Percentiles rank a stretch among this genome's conserved stretches.
Evolutionary conservation across 176 grass and related monocot species (phyloP).

Genomic region (Paspalum notatum): DNA sequence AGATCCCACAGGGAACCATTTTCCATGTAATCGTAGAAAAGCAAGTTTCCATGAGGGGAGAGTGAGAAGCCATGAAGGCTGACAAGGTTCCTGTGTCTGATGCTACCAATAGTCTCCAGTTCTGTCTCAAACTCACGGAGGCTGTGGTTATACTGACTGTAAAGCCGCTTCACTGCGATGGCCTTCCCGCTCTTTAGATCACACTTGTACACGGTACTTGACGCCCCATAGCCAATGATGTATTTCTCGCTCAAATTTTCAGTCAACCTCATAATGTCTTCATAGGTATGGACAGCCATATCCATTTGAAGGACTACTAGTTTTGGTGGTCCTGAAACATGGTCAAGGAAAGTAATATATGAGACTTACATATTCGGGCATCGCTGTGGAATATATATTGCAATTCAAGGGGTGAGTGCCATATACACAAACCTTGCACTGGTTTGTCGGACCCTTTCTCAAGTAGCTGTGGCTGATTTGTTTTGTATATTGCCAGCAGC

Average conservation of each 20-base stretch:
- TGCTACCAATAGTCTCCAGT: conserved; percentile 82
- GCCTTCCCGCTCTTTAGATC: conserved; percentile 79
- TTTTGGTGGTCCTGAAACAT: conserved; percentile 83
- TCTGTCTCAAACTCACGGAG: conserved; percentile 92
- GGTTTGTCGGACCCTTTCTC: conserved; percentile 65
- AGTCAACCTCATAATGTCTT: conserved; percentile 94
- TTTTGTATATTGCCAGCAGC: conserved; percentile 80
- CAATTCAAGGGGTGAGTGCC: background rate
- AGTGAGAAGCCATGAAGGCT: conserved; percentile 94
- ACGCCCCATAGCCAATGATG: conserved; percentile 95
- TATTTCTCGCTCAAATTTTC: conserved; percentile 96
- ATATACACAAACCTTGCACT: conserved; percentile 63
- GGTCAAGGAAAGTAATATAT: conserved; percentile 29
- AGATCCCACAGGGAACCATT: conserved; percentile 99
- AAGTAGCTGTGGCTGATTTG: conserved; percentile 74
- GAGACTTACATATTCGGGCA: background rate
- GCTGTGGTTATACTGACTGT: conserved; percentile 87
- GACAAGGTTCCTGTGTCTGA: conserved; percentile 87
- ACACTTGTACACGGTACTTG: conserved; percentile 96
- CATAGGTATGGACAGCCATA: conserved; percentile 93
- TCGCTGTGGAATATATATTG: background rate
- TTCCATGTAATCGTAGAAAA: conserved; percentile 99
- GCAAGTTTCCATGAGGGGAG: conserved; percentile 92
- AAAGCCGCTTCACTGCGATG: conserved; percentile 91
- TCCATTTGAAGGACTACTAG: conserved; percentile 96